Evolutionary conservation across 805 yeast genomes (phyloP), one percentile per base, ranked within the genome.

Genomic region (Wickerhamiella qilinensis): DNA sequence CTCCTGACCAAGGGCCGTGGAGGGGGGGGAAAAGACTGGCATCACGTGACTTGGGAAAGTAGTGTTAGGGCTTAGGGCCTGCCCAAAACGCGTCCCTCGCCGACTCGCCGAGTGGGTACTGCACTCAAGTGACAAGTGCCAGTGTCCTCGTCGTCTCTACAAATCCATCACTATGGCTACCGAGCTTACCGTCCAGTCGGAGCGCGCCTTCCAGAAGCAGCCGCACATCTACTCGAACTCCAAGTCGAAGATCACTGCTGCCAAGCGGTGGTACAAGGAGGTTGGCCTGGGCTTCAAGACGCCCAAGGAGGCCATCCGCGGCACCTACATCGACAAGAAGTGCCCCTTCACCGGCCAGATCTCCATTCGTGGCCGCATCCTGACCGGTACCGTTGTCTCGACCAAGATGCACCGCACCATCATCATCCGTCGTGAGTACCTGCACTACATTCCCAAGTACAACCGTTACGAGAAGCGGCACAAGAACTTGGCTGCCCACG

Each of bases 121-220:
- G 31, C 9, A 9, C 14, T 14, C 9, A 14, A 14, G 14, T 24
- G 14, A 14, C 28, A 14, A 14, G 9, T 24, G 12, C 9, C 9
- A 14, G 9, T 14, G 28, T 14, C 9, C 28, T 9, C 28, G 28
- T 14, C 21, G 16, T 29, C 15, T n/a, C 14, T 20, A 25, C 29
- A 18, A 36, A 6, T 12, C 24, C 35, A 35, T 6, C 38, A 39
- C 30, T 40, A 91, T 88, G 97, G 93, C 97, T 67, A 81, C 97
- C 71, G 98, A 91, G 79, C 84, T 91, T 75, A 88, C 95, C 69
- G 98, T 91, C 75, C 98, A 91, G 80, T 81, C 96, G 67, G 98
- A 91, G 79, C 88, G 94, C 75, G 98, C 98, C 85, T 91, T 80
- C 94, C 98, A 91, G 79, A 91, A 91, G 99, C 99, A 91, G 83